Base-by-base conservation (phyloP, 1,284 basidiomycete genomes). In the Ganoderma resinaceum region DNA sequence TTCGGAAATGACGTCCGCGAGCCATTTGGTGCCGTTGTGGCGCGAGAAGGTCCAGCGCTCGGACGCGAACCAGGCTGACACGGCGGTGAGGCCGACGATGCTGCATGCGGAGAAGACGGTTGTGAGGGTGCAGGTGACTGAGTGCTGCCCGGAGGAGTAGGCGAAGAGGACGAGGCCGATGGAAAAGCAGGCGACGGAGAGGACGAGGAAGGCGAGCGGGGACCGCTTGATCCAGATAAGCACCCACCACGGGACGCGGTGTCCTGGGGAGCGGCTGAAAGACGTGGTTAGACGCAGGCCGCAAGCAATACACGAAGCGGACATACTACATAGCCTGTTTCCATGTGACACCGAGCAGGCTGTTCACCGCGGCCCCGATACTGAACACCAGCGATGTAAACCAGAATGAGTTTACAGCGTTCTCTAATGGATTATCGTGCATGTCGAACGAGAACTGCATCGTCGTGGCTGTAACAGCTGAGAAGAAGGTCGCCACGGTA, bases 141-240 rank as follows among this genome's bases (percentile, higher is more conserved):
- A 72, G 61, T 86, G 81, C 90, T 94, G 89, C 2, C 77, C 66
- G 20, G 89, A 89, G 2, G 90, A 87, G 74, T 91, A 91, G 4
- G 88, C 82, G 71, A 92, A 91, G 37, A 89, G 83, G 63, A 89
- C 88, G 29, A 92, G 82, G 9, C 91, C 91, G 40, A 90, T 84
- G 0, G 89, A 91, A 76, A 92, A 92, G 75, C 88, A 90, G 12
- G 89, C 88, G 37, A 92, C 90, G 46, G 90, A 91, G 73, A 91
- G 82, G 52, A 92, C 90, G 61, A 93, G 83, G 78, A 92, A 91
- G 63, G 91, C 89, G 46, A 92, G 82, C 11, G 91, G 91, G 1
- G 90, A 91, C n/a, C 90, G 82, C 76, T 91, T 91, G 79, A 93
- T 92, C 91, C 91, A 93, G 69, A 92, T 92, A 64, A 90, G 79